These are phyloP conservation scores for Penicillium silybi DNA, from an alignment of 495 filamentous ascomycete genomes.

Conservation along the genomic window DNA sequence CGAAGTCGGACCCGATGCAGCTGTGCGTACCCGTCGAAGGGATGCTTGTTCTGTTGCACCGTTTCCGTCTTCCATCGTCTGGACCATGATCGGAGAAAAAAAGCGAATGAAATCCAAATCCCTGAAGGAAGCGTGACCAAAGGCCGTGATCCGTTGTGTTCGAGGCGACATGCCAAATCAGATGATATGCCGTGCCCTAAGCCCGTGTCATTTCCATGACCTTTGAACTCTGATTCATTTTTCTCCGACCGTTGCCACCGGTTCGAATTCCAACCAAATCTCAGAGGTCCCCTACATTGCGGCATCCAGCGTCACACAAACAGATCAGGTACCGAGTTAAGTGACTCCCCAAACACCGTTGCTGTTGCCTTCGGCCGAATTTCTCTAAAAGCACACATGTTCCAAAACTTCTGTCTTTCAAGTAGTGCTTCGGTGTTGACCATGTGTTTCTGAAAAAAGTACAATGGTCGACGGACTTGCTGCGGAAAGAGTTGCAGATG, in stretches of 20 bases:
- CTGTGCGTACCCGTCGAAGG: constrained; percentile 23
- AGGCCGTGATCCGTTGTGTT: neutral
- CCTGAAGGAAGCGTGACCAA: neutral
- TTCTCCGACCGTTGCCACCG: constrained; percentile 13
- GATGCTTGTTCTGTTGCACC: constrained; percentile 23
- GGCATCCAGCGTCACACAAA: constrained; percentile 17
- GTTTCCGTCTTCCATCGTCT: constrained; percentile 13
- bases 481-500: neutral
- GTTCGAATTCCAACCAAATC: constrained; percentile 12
- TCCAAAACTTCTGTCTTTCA: neutral
- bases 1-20: constrained; percentile 16
- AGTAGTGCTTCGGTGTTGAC: neutral
- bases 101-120: neutral
- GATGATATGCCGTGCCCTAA: neutral
- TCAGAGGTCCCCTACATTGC: constrained; percentile 7
- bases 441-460: constrained; percentile 5
- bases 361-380: neutral
- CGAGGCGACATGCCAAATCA: neutral
- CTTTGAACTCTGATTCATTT: constrained; percentile 1
- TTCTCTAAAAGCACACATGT: neutral
- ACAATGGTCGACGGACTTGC: constrained; percentile 10
- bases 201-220: neutral
- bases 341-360: neutral
- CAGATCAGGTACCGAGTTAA: constrained; percentile 24
- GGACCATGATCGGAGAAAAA: neutral